Percentiles rank a stretch among this genome's conserved stretches.
Conservation (phyloP, 1,284 basidiomycete species). For the Wallemia ichthyophaga region DNA sequence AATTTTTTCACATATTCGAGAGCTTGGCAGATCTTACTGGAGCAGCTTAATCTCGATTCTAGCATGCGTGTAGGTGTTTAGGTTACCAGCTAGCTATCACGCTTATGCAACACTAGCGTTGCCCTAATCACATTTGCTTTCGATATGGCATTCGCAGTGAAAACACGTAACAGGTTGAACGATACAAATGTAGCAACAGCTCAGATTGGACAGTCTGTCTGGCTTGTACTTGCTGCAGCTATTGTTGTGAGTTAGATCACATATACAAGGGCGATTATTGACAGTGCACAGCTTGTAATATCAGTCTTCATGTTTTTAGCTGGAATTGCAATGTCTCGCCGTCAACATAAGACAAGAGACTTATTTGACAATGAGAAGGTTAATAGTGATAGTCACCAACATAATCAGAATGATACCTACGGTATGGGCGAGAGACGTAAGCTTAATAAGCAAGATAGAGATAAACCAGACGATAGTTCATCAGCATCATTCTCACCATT, state of each 20-base stretch:
- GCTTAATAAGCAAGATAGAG: background rate
- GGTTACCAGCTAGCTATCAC: background rate
- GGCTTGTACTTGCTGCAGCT: background rate
- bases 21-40: background rate
- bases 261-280: background rate
- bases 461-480: background rate
- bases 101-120: background rate
- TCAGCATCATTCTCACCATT: background rate
- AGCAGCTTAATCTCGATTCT: background rate
- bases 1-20: background rate
- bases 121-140: background rate
- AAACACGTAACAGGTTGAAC: background rate
- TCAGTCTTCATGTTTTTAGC: background rate
- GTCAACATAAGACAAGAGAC: background rate
- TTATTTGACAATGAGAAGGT: background rate
- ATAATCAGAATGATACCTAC: background rate
- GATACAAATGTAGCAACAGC: background rate
- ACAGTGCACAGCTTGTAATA: background rate
- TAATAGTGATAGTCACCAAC: background rate
- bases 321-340: background rate
- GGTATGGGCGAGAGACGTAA: background rate
- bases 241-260: background rate
- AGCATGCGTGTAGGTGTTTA: background rate
- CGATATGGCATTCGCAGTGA: background rate
- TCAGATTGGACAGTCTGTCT: background rate